Conservation (phyloP, 1,284 basidiomycete species). For the Austroboletus rostrupii region DNA sequence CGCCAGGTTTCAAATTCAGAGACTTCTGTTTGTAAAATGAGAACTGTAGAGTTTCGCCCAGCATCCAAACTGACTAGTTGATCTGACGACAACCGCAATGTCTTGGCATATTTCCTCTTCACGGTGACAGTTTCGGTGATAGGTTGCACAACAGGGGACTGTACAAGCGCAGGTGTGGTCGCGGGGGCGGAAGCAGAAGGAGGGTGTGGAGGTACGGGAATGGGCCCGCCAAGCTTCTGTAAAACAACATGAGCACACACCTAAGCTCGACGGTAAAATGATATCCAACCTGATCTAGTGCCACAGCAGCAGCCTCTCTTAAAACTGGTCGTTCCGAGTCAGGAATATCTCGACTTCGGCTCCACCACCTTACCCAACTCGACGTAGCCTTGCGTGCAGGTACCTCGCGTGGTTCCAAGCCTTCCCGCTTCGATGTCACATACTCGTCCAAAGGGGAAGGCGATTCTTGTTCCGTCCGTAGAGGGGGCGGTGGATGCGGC, state of each 20-base stretch:
- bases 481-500: constrained; percentile 31
- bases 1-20: constrained; percentile 82
- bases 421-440: constrained; percentile 23
- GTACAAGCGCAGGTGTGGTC: constrained; percentile 19
- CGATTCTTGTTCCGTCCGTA: constrained; percentile 31
- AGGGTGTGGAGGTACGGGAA: constrained; percentile 2
- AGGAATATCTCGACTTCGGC: constrained; percentile 42
- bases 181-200: constrained; percentile 26
- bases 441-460: constrained; percentile 26
- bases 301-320: constrained; percentile 15
- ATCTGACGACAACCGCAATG: constrained; percentile 81
- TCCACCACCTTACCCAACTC: constrained; percentile 79
- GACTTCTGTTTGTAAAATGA: constrained; percentile 57
- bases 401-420: constrained; percentile 38
- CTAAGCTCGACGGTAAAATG: background rate
- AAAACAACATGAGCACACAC: constrained; percentile 5
- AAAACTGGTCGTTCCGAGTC: constrained; percentile 21
- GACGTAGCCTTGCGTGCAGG: constrained; percentile 44
- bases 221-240: constrained; percentile 11
- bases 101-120: constrained; percentile 79
- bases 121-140: constrained; percentile 8
- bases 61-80: constrained; percentile 55
- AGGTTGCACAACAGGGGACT: constrained; percentile 25
- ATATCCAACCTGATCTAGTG: constrained; percentile 20
- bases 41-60: background rate